Conservation (phyloP, 106 monocot genomes). For the Acorus gramineus region DNA sequence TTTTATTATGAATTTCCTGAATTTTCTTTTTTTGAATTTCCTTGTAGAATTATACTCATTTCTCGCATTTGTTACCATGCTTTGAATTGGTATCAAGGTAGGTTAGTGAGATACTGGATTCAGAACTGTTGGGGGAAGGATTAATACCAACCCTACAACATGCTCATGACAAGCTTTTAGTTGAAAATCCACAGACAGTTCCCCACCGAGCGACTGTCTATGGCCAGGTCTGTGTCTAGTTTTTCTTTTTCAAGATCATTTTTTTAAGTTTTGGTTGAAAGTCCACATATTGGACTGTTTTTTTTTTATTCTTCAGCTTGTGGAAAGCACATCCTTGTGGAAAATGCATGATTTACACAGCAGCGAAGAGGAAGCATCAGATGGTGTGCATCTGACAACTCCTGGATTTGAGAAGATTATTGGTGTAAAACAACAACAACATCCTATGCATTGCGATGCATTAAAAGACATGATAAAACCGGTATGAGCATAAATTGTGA, state of each 20-base stretch:
- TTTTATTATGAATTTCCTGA: no score
- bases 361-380: slow-evolving; percentile 43
- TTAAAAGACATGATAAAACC: slow-evolving; percentile 43
- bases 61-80: neutral
- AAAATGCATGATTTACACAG: slow-evolving; percentile 75
- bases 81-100: slow-evolving; percentile 12
- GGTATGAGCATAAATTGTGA: slow-evolving; percentile 31
- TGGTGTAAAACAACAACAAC: slow-evolving; percentile 46
- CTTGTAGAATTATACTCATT: neutral
- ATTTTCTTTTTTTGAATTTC: neutral
- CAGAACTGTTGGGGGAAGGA: slow-evolving; percentile 93
- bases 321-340: slow-evolving; percentile 77
- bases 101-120: slow-evolving; percentile 93
- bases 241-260: neutral
- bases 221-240: slow-evolving; percentile 51
- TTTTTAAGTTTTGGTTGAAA: no score
- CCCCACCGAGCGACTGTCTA: slow-evolving; percentile 81
- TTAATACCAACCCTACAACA: slow-evolving; percentile 91
- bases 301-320: slow-evolving; percentile 45
- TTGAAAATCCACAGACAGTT: slow-evolving; percentile 55
- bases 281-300: neutral
- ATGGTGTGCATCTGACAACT: slow-evolving; percentile 59
- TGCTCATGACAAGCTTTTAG: slow-evolving; percentile 78
- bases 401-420: slow-evolving; percentile 40
- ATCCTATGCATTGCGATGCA: slow-evolving; percentile 78